Base-by-base conservation (phyloP, 192 early-diverging fungal species). In the Podila epigama region DNA sequence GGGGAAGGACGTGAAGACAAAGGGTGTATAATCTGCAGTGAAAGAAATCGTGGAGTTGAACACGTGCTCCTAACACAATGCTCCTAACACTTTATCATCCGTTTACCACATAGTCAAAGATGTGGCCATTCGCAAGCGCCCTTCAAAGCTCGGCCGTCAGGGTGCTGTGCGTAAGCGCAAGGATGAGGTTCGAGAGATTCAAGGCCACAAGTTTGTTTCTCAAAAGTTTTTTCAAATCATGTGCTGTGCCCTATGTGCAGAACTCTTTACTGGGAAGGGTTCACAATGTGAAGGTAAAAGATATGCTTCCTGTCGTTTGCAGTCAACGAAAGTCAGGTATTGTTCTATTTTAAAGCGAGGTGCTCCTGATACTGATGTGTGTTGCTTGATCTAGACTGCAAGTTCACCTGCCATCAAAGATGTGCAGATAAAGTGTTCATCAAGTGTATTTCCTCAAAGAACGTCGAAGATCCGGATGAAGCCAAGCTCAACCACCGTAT, bases 181-280 rank as follows among this genome's bases (percentile, higher is more conserved):
- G 69, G 95, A 96, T 58, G 87, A 92, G 18, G 88, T 94, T n/a
- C 89, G 84, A 13, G 95, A 96, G 57, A 88, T 92, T 82, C 93
- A 92, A 54, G 97, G 98, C 3, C 98, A 99, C 72, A 95, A 96
- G 73, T 98, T 99, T 79, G 90, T 91, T 59, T 83, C 91, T 22
- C 88, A 93, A 64, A 91, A 91, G 63, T 97, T 95, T 55, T 98
- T 97, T 81, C 94, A 96, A 67, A 95, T 98, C 66, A 96, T 98
- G 96, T 94, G 94, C 81, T 99, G 98, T 84, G 96, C 97, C 2
- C 82, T 95, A 5, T 99, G 98, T 83, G 83, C 87, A 48, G 98
- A 98, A 51, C 95, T 98, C 59, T 87, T 99, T 35, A 91, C 96
- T 20, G 95, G 92, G 66, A 84, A 88, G 39, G 96, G 94, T 22